These are phyloP conservation scores for Poa annua DNA, from an alignment of 176 grass and related monocot species.

Conservation along the genomic window DNA sequence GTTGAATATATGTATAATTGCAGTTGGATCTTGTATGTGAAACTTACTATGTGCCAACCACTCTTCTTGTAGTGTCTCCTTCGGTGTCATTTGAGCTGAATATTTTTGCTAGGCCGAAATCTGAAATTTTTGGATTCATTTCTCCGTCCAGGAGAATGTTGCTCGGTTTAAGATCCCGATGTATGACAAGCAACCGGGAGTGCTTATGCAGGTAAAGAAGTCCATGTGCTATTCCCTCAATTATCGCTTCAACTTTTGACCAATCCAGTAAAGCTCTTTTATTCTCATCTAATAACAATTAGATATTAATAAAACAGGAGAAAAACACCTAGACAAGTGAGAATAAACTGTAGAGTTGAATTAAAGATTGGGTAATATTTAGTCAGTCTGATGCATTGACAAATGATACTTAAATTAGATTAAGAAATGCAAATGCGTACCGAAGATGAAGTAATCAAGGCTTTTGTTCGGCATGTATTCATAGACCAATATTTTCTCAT, in stretches of 20 bases:
- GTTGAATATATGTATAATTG: neutral
- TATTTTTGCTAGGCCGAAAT: slow-evolving; percentile 35
- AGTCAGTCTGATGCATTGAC: neutral
- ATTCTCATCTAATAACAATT: neutral
- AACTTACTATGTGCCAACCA: slow-evolving; percentile 39
- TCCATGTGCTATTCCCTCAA: slow-evolving; percentile 34
- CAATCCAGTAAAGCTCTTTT: slow-evolving; percentile 32
- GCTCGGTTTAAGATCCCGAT: slow-evolving; percentile 34
- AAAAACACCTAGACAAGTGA: neutral
- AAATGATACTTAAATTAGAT: neutral
- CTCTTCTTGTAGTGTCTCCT: slow-evolving; percentile 9
- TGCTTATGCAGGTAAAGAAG: slow-evolving; percentile 40
- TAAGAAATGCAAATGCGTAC: slow-evolving; percentile 37
- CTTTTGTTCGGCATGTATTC: slow-evolving; percentile 78
- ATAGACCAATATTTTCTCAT: slow-evolving; percentile 69
- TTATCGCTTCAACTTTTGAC: neutral
- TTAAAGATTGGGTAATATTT: neutral
- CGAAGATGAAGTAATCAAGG: slow-evolving; percentile 65
- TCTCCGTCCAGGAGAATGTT: slow-evolving; percentile 4
- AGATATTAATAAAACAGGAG: neutral
- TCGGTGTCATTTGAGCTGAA: slow-evolving; percentile 12
- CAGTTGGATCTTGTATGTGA: neutral
- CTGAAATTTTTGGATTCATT: slow-evolving; percentile 37
- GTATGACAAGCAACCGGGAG: slow-evolving; percentile 27
- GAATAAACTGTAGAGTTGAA: neutral